phyloP scores from a whole-genome alignment of 2,329 filamentous ascomycete species.

The Penicillium sp. region DNA sequence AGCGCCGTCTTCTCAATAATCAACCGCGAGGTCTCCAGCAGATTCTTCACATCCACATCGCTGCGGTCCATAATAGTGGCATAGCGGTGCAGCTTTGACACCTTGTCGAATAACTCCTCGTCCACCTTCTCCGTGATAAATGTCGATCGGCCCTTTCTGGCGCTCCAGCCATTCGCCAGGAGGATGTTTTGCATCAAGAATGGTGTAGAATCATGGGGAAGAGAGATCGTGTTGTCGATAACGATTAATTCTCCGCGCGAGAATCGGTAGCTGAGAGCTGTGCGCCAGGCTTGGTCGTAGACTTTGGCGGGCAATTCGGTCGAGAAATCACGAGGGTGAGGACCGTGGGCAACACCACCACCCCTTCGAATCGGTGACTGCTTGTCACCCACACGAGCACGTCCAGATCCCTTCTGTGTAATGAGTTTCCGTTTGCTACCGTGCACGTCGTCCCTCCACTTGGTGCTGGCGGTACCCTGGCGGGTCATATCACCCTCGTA shows the following conservation, averaged over 20 bases:
- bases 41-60: conserved; percentile 95
- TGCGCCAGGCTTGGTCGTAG: conserved; percentile 95
- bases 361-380: conserved; percentile 81
- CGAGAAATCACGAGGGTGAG: conserved; percentile 85
- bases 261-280: conserved; percentile 89
- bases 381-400: conserved; percentile 74
- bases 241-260: conserved; percentile 83
- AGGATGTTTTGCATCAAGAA: conserved; percentile 70
- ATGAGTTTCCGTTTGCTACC: conserved; percentile 81
- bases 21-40: conserved; percentile 80
- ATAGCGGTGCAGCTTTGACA: conserved; percentile 65
- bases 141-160: conserved; percentile 67
- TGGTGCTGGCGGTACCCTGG: conserved; percentile 80
- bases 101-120: conserved; percentile 64
- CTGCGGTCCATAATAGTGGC: conserved; percentile 68
- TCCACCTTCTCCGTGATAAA: conserved; percentile 68
- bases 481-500: conserved; percentile 90
- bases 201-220: conserved; percentile 55
- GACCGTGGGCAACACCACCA: conserved; percentile 88
- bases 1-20: conserved; percentile 84
- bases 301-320: conserved; percentile 82
- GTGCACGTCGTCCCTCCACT: conserved; percentile 79
- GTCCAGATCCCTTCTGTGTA: conserved; percentile 83
- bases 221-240: conserved; percentile 73
- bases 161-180: conserved; percentile 68